Evolutionary conservation across 2,329 filamentous ascomycete genomes (phyloP).

Genomic region (Venturia pyrina): DNA sequence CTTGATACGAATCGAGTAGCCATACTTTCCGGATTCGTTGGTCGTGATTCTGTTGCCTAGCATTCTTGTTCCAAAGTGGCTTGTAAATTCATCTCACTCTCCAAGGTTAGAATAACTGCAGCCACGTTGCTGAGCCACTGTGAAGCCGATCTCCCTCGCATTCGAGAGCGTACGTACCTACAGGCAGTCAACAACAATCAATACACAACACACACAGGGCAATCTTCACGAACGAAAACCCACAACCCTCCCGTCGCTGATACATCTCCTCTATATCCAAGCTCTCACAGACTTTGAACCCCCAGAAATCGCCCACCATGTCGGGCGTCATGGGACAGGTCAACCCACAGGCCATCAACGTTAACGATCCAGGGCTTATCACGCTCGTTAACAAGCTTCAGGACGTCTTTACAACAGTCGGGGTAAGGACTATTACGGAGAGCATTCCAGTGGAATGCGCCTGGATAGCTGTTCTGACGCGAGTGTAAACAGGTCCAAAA

Average conservation of each 20-base stretch:
- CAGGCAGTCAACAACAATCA: conserved; percentile 2
- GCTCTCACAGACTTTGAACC: background rate
- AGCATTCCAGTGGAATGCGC: background rate
- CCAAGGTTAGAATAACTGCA: background rate
- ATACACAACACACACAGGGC: background rate
- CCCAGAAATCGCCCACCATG: background rate
- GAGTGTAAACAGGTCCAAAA: conserved; percentile 67
- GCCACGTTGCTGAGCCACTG: background rate
- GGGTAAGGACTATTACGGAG: conserved; percentile 45
- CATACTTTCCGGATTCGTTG: background rate
- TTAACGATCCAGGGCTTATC: conserved; percentile 60
- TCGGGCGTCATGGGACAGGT: conserved; percentile 7
- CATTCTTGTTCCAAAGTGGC: background rate
- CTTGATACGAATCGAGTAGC: background rate
- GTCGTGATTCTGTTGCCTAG: background rate
- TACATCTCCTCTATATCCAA: background rate
- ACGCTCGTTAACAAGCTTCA: conserved; percentile 97
- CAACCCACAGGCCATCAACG: conserved; percentile 33
- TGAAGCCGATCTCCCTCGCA: background rate
- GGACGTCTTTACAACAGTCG: conserved; percentile 97
- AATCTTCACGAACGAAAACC: background rate
- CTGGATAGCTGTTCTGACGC: conserved; percentile 11
- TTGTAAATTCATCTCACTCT: background rate
- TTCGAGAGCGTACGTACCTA: background rate
- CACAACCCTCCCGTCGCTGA: background rate